Evolutionary conservation across 75 land plant species (phyloP), one percentile per base, ranked within the genome.

Genomic region (Pinus tabuliformis): DNA sequence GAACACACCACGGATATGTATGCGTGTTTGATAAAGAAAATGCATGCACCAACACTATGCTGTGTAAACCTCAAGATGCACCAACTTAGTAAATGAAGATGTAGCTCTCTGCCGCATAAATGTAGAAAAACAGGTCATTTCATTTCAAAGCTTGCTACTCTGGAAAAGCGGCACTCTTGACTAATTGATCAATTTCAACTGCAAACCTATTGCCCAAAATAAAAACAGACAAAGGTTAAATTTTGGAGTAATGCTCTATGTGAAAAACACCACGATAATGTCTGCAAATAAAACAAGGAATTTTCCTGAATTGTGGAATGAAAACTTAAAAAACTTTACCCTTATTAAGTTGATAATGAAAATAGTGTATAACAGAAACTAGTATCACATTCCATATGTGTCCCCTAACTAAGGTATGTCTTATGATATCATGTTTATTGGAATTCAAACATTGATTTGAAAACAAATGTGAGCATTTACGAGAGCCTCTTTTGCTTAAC

Each of bases 161-260:
- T 56, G 57, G 30, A 72, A 72, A 52, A 52, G 58, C 74, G 17
- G 56, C 74, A 72, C 52, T 22, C 45, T 72, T 72, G 36, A 72
- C 74, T 72, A 72, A 56, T 56, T 56, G 74, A 56, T 72, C 74
- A 24, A 72, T 72, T 72, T 72, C 74, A 52, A 13, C 74, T 24
- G 74, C 74, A 56, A 72, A 72, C 58, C 74, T 72, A 26, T 72
- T 8, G 2, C 4, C 15, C 15, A 21, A 70, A n/a, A 33, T 6
- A 70, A n/a, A n/a, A 70, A 60, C 37, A 49, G 14, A 24, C 16
- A 45, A 45, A 72, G 57, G 21, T 60, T 5, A 60, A 20, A 7
- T 8, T 60, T 20, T 60, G 7, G 22, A 60, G 20, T 60, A 20
- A 18, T 6, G 62, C 20, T 21, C n/a, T 60, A 60, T 20, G 20